Percentiles rank a stretch among this genome's conserved stretches.
These are phyloP conservation scores for Syzygium malaccense DNA, from an alignment of 441 rosid genomes.

Conservation along the genomic window DNA sequence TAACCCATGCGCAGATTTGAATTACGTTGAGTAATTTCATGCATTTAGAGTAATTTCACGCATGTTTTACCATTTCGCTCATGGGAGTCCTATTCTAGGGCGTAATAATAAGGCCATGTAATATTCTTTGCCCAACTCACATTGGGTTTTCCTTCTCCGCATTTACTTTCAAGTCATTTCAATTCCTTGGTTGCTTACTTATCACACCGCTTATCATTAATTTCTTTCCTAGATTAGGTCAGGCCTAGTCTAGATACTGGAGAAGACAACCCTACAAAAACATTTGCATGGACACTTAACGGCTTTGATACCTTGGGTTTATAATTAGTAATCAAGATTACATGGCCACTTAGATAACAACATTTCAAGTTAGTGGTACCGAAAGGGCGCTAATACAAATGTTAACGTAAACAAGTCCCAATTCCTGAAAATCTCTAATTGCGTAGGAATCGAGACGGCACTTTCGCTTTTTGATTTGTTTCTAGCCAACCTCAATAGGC, in stretches of 20 bases:
- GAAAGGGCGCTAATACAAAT: fast-evolving
- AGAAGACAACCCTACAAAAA: not conserved
- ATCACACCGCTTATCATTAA: no score
- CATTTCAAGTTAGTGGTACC: fast-evolving
- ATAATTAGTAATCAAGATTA: fast-evolving
- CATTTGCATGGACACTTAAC: not conserved
- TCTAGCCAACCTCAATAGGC: fast-evolving
- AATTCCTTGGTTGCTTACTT: no score
- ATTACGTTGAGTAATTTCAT: not conserved
- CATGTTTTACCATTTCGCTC: not conserved
- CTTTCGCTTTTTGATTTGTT: fast-evolving
- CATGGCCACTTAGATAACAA: not conserved
- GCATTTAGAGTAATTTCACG: not conserved
- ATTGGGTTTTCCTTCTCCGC: fast-evolving
- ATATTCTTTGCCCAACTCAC: fast-evolving
- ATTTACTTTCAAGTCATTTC: not conserved
- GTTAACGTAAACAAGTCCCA: fast-evolving
- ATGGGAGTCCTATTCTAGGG: fast-evolving
- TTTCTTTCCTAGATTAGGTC: not conserved
- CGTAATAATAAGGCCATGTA: not conserved
- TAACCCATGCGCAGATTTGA: not conserved
- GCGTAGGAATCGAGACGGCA: not conserved
- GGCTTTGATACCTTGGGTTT: not conserved
- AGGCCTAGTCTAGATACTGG: not conserved
- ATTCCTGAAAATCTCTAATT: not conserved